Conservation (phyloP, 768 basidiomycete species). For the Leucocoprinus leucothites region DNA sequence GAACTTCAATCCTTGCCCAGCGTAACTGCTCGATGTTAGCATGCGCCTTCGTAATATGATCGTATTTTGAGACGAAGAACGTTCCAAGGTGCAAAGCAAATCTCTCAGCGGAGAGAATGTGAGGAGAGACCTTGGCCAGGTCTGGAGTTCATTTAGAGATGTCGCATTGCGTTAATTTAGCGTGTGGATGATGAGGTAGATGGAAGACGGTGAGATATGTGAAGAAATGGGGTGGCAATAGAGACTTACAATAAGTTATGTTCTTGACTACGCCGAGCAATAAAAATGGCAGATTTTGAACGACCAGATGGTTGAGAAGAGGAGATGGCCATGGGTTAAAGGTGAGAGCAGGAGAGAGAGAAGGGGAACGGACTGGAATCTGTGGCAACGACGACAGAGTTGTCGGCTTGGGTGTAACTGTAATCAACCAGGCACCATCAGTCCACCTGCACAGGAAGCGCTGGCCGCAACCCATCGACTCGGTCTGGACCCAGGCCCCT, state of each 20-base stretch:
- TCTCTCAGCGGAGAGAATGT: conserved; percentile 77
- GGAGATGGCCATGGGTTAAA: neutral
- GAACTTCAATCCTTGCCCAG: conserved; percentile 75
- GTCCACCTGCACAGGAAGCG: neutral
- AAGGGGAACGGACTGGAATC: conserved; percentile 73
- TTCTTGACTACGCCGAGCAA: conserved; percentile 52
- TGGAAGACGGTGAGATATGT: neutral
- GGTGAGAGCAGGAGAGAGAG: neutral
- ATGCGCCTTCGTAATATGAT: conserved; percentile 68
- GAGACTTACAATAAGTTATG: conserved; percentile 53
- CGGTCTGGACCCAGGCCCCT: conserved; percentile 1
- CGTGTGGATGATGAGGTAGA: neutral
- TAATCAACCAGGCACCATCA: neutral
- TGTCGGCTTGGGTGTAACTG: conserved; percentile 88
- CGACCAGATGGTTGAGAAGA: neutral
- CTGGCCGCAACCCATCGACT: neutral
- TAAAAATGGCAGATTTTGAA: neutral
- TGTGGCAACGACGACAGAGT: conserved; percentile 84
- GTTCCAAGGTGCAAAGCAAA: conserved; percentile 88
- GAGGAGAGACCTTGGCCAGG: conserved; percentile 85
- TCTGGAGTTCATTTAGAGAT: conserved; percentile 34
- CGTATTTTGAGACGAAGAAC: conserved; percentile 78
- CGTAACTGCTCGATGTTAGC: conserved; percentile 76
- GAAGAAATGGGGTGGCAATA: neutral
- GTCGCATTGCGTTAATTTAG: neutral